phyloP scores from a whole-genome alignment of 2,329 filamentous ascomycete species.

The Colletotrichum nymphaeae region DNA sequence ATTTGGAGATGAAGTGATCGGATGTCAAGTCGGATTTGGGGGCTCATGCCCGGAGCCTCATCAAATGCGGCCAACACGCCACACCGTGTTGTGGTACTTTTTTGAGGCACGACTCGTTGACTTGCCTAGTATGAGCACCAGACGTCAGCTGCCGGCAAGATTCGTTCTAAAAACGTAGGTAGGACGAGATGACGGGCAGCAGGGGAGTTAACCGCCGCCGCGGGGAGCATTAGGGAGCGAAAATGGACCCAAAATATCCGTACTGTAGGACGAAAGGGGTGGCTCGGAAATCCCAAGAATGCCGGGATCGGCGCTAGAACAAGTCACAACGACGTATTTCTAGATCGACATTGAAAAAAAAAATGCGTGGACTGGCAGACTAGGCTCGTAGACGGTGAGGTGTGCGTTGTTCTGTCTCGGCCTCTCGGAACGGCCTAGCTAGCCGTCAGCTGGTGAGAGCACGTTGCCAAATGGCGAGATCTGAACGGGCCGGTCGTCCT shows the following conservation, averaged over 20 bases:
- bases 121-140: neutral
- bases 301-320: conserved; percentile 11
- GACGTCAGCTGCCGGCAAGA: neutral
- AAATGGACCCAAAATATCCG: neutral
- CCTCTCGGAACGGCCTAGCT: neutral
- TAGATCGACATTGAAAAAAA: neutral
- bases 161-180: neutral
- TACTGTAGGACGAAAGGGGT: neutral
- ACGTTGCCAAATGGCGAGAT: conserved; percentile 29
- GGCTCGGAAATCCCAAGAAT: neutral
- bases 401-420: conserved; percentile 5
- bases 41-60: conserved; percentile 11
- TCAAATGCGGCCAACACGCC: neutral
- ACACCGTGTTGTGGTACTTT: neutral
- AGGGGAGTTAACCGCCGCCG: neutral
- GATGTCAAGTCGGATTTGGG: conserved; percentile 5
- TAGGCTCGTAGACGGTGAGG: conserved; percentile 6
- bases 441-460: conserved; percentile 24
- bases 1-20: neutral
- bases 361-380: neutral
- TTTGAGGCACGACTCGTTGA: neutral
- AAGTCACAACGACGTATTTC: neutral
- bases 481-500: conserved; percentile 10
- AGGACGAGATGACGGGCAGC: conserved; percentile 7
- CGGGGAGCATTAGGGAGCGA: neutral